These are phyloP conservation scores for Sanguinoderma infundibulare DNA, from an alignment of 1,284 basidiomycete species.

Conservation along the genomic window DNA sequence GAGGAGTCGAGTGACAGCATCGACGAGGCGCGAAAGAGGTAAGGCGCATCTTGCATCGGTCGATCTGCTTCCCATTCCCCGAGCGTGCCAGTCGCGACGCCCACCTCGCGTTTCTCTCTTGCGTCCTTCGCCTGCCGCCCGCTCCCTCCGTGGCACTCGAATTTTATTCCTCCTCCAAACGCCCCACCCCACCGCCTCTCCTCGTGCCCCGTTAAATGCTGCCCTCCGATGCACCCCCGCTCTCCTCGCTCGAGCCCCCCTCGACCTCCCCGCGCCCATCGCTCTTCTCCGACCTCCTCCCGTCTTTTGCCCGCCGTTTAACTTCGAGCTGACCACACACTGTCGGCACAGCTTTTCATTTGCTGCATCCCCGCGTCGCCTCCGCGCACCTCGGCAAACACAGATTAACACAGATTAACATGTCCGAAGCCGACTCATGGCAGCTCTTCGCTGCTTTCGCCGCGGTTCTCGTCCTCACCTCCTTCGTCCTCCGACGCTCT, in stretches of 20 bases:
- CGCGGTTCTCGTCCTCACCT: slow-evolving; percentile 9
- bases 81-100: neutral
- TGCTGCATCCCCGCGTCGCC: neutral
- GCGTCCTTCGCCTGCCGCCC: neutral
- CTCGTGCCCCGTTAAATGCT: neutral
- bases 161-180: neutral
- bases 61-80: neutral
- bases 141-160: neutral
- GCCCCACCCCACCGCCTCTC: neutral
- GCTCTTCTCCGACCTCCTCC: neutral
- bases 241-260: neutral
- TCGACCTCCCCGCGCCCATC: neutral
- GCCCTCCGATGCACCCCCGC: too few relatives aligned
- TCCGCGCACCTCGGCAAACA: neutral
- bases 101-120: neutral
- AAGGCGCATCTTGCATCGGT: neutral
- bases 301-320: neutral
- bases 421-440: slow-evolving; percentile 8
- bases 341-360: neutral
- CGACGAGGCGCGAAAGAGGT: neutral
- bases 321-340: neutral
- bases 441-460: slow-evolving; percentile 12
- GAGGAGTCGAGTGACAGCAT: neutral
- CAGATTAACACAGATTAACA: neutral
- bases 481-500: slow-evolving; percentile 10